Evolutionary conservation across 2,329 filamentous ascomycete genomes (phyloP).

Genomic region (Emergomyces orientalis): DNA sequence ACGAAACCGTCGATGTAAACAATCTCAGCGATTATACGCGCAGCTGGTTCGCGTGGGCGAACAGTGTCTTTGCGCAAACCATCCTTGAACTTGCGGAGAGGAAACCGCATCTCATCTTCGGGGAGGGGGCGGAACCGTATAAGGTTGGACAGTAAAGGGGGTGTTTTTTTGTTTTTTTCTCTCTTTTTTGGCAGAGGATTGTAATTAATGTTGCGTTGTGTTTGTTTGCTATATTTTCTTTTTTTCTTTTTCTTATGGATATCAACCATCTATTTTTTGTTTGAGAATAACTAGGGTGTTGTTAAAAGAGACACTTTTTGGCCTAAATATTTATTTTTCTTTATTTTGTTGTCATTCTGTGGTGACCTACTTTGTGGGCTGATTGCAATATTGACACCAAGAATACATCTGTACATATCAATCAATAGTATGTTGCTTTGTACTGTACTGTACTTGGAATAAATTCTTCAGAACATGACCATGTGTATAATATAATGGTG

Average conservation of each 20-base stretch:
- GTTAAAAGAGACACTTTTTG: not conserved
- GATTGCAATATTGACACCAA: too few species aligned
- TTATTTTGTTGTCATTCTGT: not conserved
- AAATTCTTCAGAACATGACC: too few species aligned
- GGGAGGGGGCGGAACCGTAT: conserved; percentile 41
- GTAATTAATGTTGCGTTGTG: not conserved
- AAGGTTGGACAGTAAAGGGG: conserved; percentile 8
- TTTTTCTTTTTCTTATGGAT: not conserved
- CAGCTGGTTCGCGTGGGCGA: conserved; percentile 97
- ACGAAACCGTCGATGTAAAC: conserved; percentile 87
- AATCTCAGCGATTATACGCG: conserved; percentile 61
- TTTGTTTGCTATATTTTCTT: not conserved
- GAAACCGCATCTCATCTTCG: conserved; percentile 82
- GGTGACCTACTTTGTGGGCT: too few species aligned
- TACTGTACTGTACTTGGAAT: too few species aligned
- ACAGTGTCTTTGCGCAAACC: conserved; percentile 88
- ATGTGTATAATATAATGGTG: too few species aligned
- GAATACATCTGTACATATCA: too few species aligned
- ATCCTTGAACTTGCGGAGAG: conserved; percentile 80
- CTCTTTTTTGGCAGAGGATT: not conserved
- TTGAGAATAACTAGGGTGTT: not conserved
- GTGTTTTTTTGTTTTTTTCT: not conserved
- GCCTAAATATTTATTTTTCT: not conserved
- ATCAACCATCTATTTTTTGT: not conserved
- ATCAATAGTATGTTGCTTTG: too few species aligned